Base-by-base conservation (phyloP, 2,329 filamentous ascomycete species). In the Paraconiothyrium sp. region DNA sequence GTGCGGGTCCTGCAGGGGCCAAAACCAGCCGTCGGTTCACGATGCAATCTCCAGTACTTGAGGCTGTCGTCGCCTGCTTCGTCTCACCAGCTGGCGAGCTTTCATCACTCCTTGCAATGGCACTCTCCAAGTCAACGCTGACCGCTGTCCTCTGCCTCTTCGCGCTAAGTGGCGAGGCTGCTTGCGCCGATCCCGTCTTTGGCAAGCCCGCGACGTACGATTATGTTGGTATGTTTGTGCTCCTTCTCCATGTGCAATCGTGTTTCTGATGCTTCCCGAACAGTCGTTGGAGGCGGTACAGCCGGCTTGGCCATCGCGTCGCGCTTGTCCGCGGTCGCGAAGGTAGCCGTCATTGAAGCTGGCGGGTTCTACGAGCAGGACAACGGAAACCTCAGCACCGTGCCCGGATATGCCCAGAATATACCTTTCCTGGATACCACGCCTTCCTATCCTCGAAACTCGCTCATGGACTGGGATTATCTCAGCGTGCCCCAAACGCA, bases 391-490 rank as follows among this genome's bases (percentile, higher is more conserved):
- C 65, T 65, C 47, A 69, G 67, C n/a, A 57, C 66, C 8, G 62
- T 76, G 4, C 73, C 73, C 2, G 68, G 67, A 16, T 68, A 68
- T 41, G 63, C 61, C 1, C 60, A 68, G 10, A 51, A 61, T 9
- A 66, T 67, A 44, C 60, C 67, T 14, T 67, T 69, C 20, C 61
- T 70, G 6, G 72, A 58, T 4, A 65, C 54, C 8, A 54, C 63
- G 13, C 64, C 67, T 66, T 67, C 44, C 59, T 67, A n/a, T 67
- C 68, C 22, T 59, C 69, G 3, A 70, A 59, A 6, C 64, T 54
- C 9, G 48, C 61, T n/a, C 63, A 62, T 76, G 13, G 75, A 77
- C 49, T 77, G 73, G 72, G 68, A 67, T 27, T 63, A 75, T 11
- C n/a, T 70, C 0, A 71, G 72, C 2, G 61, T 62, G 10, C 65